A percentile compares a stretch with the other conserved stretches of the same genome.
Conservation (phyloP, 2,329 filamentous ascomycete species). For the Onygena corvina region DNA sequence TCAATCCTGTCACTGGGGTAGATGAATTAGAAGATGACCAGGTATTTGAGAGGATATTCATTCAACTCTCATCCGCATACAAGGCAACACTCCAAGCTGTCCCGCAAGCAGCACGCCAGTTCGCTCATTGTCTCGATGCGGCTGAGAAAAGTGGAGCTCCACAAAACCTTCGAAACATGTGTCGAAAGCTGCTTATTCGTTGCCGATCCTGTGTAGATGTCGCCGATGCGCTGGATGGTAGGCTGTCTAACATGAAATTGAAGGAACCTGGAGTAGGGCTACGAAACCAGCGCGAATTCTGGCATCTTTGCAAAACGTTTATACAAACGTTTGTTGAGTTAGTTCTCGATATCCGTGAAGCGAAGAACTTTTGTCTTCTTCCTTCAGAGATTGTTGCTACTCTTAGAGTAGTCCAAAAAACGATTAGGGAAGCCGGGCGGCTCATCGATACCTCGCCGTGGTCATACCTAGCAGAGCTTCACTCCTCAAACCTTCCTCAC, state of each 20-base stretch:
- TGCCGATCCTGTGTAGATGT: slow-evolving; percentile 60
- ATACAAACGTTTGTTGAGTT: slow-evolving; percentile 39
- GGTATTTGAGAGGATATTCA: slow-evolving; percentile 70
- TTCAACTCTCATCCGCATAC: slow-evolving; percentile 60
- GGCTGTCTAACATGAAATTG: slow-evolving; percentile 68
- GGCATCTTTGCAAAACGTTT: slow-evolving; percentile 56
- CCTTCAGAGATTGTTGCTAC: slow-evolving; percentile 58
- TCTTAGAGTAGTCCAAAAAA: slow-evolving; percentile 68
- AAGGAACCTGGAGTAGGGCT: slow-evolving; percentile 67
- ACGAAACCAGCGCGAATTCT: slow-evolving; percentile 47
- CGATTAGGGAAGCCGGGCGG: slow-evolving; percentile 66
- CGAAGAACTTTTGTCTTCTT: slow-evolving; percentile 38
- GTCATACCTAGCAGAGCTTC: slow-evolving; percentile 43
- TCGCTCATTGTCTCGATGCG: slow-evolving; percentile 50
- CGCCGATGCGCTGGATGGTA: slow-evolving; percentile 58
- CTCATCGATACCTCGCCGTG: slow-evolving; percentile 57
- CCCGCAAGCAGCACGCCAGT: slow-evolving; percentile 56
- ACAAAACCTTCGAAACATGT: slow-evolving; percentile 51
- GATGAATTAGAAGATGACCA: slow-evolving; percentile 62
- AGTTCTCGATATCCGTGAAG: slow-evolving; percentile 37
- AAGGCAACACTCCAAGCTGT: slow-evolving; percentile 61
- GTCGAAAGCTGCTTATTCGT: slow-evolving; percentile 59
- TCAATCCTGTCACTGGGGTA: slow-evolving; percentile 48
- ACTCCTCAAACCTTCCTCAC: slow-evolving; percentile 23
- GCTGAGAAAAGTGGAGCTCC: slow-evolving; percentile 50